Evolutionary conservation across 2,329 filamentous ascomycete species (phyloP), one percentile per base, ranked within the genome.

Genomic region (Talaromyces sp.): DNA sequence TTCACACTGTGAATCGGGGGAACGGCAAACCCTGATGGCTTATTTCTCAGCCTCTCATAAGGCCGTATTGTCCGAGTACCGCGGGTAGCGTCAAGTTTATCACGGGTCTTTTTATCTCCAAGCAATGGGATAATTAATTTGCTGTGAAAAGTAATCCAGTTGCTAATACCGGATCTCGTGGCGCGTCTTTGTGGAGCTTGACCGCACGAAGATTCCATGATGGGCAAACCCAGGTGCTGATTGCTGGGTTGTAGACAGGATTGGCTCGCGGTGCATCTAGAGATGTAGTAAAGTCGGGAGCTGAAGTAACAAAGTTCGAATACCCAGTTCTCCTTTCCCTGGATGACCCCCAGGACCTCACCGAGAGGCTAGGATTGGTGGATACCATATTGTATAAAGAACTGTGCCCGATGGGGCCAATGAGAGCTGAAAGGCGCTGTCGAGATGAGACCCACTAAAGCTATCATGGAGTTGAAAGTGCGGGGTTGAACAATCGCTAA

Each of bases 11-110:
- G 44, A 34, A 34, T 18, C 2, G 23, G 30, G 14, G 12, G 7
- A 8, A 28, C 7, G 44, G 56, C 44, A 59, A 36, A 64, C 61
- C 47, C 56, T 50, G n/a, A 9, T 2, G 60, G 61, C 8, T 64
- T 57, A 2, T 14, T 0, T 8, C 42, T 6, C 0, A 66, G 7
- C 0, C 1, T 7, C 34, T 64, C 28, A 34, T 61, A 65, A 0
- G 36, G 16, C 1, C 23, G 7, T 0, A 50, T 30, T 4, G 10
- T 5, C 2, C 2, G 8, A 9, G 1, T 7, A 23, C 3, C 8
- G 7, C 30, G 36, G 3, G 31, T 40, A 5, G n/a, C 18, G 1
- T 6, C 5, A 1, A 61, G 36, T 1, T n/a, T 14, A 2, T 58
- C 18, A 0, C 33, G 44, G 5, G 57, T 16, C 1, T n/a, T 27